Percentiles rank a stretch among this genome's conserved stretches.
phyloP scores from a whole-genome alignment of 2,329 filamentous ascomycete genomes.

The Venturia asperata region DNA sequence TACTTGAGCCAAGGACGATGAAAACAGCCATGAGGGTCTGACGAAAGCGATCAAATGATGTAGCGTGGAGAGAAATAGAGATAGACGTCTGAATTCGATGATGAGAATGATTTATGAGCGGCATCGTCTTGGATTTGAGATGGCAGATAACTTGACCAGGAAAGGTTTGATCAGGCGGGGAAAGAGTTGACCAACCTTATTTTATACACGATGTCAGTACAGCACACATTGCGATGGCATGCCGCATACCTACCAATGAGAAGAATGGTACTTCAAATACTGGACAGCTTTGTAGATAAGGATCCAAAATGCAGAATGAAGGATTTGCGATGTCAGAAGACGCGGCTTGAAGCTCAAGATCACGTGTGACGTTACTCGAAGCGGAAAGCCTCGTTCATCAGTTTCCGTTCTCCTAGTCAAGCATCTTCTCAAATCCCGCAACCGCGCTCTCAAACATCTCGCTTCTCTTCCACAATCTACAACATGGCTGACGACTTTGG shows the following conservation, averaged over 20 bases:
- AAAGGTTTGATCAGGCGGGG: neutral
- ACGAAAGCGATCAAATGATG: neutral
- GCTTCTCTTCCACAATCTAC: neutral
- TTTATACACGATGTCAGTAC: neutral
- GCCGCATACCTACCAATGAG: neutral
- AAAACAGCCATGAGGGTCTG: constrained; percentile 5
- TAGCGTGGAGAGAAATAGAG: neutral
- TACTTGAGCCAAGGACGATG: constrained; percentile 43
- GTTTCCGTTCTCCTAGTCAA: neutral
- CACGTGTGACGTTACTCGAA: neutral
- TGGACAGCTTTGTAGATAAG: too few species aligned
- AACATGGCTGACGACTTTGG: constrained; percentile 1
- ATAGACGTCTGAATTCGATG: neutral
- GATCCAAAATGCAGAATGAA: neutral
- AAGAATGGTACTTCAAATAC: neutral
- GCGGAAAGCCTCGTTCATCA: neutral
- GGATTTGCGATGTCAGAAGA: neutral
- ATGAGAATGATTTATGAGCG: neutral
- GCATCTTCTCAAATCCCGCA: neutral
- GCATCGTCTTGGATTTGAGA: neutral
- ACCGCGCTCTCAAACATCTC: neutral
- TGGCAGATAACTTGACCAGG: too few species aligned
- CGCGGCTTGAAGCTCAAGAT: neutral
- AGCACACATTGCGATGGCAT: constrained; percentile 2
- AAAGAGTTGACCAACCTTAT: neutral